These are phyloP conservation scores for Mycena polygramma DNA, from an alignment of 768 basidiomycete species.

Conservation along the genomic window DNA sequence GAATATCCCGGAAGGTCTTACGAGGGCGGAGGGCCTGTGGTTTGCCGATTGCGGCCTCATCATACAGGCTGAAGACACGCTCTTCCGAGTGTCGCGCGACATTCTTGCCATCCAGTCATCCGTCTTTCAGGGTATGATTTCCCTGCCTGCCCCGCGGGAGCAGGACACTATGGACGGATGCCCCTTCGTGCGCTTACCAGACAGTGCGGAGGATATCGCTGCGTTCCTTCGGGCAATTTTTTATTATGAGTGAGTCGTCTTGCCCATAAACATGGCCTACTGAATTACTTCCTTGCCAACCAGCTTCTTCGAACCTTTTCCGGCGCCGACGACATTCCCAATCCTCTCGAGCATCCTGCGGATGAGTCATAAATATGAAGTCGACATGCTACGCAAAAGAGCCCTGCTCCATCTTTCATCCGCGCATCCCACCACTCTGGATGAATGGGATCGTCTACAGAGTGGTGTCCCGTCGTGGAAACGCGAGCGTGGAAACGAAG, in stretches of 20 bases:
- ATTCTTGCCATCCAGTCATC: slow-evolving; percentile 17
- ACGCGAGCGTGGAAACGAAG: background rate
- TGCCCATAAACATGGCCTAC: background rate
- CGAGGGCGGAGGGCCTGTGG: slow-evolving; percentile 10
- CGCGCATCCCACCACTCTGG: background rate
- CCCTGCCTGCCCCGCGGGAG: slow-evolving; percentile 11
- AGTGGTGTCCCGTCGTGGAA: background rate
- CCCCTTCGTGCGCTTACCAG: slow-evolving; percentile 28
- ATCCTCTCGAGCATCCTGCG: slow-evolving; percentile 22
- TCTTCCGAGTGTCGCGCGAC: slow-evolving; percentile 23
- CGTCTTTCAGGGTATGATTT: slow-evolving; percentile 24
- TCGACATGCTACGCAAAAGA: slow-evolving; percentile 11
- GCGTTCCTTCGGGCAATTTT: slow-evolving; percentile 16
- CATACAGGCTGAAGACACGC: slow-evolving; percentile 20
- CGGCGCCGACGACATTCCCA: background rate
- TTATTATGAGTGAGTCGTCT: slow-evolving; percentile 6
- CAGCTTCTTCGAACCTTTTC: slow-evolving; percentile 24
- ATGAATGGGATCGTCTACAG: background rate
- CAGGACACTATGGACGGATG: slow-evolving; percentile 26
- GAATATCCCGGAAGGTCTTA: background rate
- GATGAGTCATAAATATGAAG: slow-evolving; percentile 31
- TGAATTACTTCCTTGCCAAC: background rate
- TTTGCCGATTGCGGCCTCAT: slow-evolving; percentile 22
- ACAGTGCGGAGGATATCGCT: slow-evolving; percentile 4
- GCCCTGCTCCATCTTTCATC: slow-evolving; percentile 17